phyloP scores from a whole-genome alignment of 352 stramenopile species.

The Blastocystis sp. region DNA sequence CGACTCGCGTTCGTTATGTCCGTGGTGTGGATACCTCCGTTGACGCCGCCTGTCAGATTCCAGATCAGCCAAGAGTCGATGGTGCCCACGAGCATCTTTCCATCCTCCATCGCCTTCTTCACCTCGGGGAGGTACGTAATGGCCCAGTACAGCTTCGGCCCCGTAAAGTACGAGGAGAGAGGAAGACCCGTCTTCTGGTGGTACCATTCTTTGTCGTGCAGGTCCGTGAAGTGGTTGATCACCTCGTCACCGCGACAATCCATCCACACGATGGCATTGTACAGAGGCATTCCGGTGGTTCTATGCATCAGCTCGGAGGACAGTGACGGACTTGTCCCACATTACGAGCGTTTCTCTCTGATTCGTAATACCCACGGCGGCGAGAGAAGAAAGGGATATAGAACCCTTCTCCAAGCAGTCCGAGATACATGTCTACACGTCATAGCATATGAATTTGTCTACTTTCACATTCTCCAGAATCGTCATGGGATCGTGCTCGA shows the following conservation, averaged over 20 bases:
- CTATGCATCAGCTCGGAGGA: constrained; percentile 74
- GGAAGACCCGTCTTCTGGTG: constrained; percentile 88
- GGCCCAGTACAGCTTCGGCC: constrained; percentile 95
- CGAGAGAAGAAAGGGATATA: constrained; percentile 82
- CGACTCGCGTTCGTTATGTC: constrained; percentile 97
- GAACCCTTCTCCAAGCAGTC: constrained; percentile 81
- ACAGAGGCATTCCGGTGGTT: constrained; percentile 90
- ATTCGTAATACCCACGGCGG: constrained; percentile 96
- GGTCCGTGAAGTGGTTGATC: constrained; percentile 78
- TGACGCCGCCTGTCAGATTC: constrained; percentile 85
- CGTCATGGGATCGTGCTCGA: constrained; percentile 94
- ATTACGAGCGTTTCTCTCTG: constrained; percentile 96
- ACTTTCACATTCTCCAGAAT: constrained; percentile 87
- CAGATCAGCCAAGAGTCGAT: constrained; percentile 97
- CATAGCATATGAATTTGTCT: constrained; percentile 74
- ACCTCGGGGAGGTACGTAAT: constrained; percentile 90
- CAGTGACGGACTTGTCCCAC: constrained; percentile 82
- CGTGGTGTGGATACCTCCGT: constrained; percentile 88
- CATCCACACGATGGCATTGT: constrained; percentile 98
- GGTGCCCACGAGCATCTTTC: constrained; percentile 92
- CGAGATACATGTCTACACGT: constrained; percentile 79
- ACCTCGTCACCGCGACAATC: constrained; percentile 91
- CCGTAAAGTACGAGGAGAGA: constrained; percentile 95
- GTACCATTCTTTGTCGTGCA: constrained; percentile 74
- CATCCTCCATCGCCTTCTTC: constrained; percentile 83